Conservation (phyloP, 306 rosid species). For the Castanospermum australe region DNA sequence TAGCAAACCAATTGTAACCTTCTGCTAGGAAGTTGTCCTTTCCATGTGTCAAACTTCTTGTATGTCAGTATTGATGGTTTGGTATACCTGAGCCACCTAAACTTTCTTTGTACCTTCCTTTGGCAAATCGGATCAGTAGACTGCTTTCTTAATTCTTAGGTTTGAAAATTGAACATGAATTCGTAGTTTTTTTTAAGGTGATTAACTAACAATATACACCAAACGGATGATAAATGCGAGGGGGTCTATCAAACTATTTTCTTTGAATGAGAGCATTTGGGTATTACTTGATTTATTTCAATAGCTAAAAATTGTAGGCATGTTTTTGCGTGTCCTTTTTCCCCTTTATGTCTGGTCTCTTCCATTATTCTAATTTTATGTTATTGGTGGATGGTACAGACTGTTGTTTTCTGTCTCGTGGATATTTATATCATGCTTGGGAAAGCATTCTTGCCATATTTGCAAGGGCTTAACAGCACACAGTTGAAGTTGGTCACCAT, state of each 20-base stretch:
- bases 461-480: conserved; percentile 93
- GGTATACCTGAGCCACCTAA: conserved; percentile 1
- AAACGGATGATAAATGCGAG: background rate
- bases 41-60: background rate
- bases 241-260: background rate
- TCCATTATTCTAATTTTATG: conserved; percentile 26
- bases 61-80: background rate
- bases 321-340: background rate
- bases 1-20: background rate
- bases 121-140: background rate
- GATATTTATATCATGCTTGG: conserved; percentile 98
- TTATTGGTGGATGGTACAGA: conserved; percentile 60
- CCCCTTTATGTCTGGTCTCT: background rate
- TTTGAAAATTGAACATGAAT: background rate
- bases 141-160: background rate
- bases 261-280: conserved; percentile 5
- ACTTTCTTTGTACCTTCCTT: background rate
- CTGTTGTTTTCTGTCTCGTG: conserved; percentile 97
- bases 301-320: background rate
- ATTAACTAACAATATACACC: conserved; percentile 8
- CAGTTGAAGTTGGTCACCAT: conserved; percentile 94
- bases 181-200: background rate
- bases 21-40: background rate
- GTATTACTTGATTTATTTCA: background rate
- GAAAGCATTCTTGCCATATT: conserved; percentile 88